These are phyloP conservation scores for Penicillium verhagenii DNA, from an alignment of 495 filamentous ascomycete species.

Conservation along the genomic window DNA sequence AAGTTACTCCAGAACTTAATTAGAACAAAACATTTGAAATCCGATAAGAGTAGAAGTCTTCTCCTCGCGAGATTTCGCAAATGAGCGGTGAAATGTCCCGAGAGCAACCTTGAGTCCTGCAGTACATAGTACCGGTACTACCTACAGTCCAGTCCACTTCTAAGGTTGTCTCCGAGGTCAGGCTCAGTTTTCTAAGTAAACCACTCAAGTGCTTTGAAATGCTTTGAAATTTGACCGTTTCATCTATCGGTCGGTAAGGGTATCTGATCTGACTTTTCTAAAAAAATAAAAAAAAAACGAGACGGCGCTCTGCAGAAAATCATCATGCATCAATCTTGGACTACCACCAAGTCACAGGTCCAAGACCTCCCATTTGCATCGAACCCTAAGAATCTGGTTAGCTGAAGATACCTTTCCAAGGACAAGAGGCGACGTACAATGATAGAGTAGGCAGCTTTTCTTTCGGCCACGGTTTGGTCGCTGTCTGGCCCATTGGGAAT, in stretches of 20 bases:
- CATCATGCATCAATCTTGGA: background rate
- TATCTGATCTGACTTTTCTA: constrained; percentile 6
- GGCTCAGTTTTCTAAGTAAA: too few relatives aligned
- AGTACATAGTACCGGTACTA: too few relatives aligned
- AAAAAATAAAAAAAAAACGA: constrained; percentile 2
- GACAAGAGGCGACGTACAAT: constrained; percentile 45
- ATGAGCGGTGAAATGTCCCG: too few relatives aligned
- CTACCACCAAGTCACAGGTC: constrained; percentile 52
- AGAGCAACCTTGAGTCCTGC: too few relatives aligned
- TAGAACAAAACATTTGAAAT: background rate
- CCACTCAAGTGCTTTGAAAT: background rate
- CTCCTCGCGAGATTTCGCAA: too few relatives aligned
- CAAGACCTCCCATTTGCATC: constrained; percentile 52
- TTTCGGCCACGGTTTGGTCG: constrained; percentile 47
- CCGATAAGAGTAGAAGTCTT: too few relatives aligned
- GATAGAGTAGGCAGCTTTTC: constrained; percentile 65
- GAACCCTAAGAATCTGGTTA: constrained; percentile 41
- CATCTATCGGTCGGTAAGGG: background rate
- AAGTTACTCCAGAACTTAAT: background rate
- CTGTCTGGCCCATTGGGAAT: constrained; percentile 64
- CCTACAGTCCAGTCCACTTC: too few relatives aligned
- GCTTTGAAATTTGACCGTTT: background rate
- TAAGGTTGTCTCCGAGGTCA: too few relatives aligned
- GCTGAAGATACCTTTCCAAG: background rate
- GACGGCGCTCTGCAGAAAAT: background rate